phyloP scores from a whole-genome alignment of 176 grass and related monocot species.

The Rhynchospora pubera region DNA sequence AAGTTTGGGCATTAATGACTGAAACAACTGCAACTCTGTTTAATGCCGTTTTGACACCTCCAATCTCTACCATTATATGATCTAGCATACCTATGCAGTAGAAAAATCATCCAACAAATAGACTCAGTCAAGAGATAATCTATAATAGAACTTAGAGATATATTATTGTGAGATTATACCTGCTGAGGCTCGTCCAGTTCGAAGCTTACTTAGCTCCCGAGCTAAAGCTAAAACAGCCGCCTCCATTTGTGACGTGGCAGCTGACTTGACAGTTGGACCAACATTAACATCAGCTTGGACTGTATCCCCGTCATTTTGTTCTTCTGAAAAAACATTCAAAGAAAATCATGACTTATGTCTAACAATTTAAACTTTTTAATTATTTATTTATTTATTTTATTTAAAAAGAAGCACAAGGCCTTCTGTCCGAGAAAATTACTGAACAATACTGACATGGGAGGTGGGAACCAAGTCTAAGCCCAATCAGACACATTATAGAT shows the following conservation, averaged over 20 bases:
- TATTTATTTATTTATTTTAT: too few species aligned
- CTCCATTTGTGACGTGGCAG: constrained; percentile 63
- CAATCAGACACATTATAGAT: too few species aligned
- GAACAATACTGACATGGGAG: too few species aligned
- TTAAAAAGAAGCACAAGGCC: too few species aligned
- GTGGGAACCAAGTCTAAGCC: too few species aligned
- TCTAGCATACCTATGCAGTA: constrained; percentile 74
- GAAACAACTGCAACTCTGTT: constrained; percentile 90
- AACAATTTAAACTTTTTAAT: too few species aligned
- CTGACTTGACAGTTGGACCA: constrained; percentile 62
- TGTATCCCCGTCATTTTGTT: constrained; percentile 60
- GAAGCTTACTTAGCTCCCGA: constrained; percentile 75
- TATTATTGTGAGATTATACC: constrained; percentile 31
- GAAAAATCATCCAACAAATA: neutral
- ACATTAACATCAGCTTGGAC: constrained; percentile 56
- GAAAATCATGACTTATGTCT: neutral
- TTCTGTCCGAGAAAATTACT: too few species aligned
- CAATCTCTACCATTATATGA: constrained; percentile 78
- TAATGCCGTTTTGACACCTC: constrained; percentile 52
- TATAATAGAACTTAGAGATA: neutral
- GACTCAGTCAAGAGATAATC: constrained; percentile 11
- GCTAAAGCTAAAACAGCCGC: constrained; percentile 63
- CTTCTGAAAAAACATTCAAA: constrained; percentile 39
- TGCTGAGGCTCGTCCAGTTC: constrained; percentile 71
- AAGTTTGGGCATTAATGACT: constrained; percentile 67